Evolutionary conservation across 202 grass and related monocot genomes (phyloP).

Genomic region (Eragrostis tef): DNA sequence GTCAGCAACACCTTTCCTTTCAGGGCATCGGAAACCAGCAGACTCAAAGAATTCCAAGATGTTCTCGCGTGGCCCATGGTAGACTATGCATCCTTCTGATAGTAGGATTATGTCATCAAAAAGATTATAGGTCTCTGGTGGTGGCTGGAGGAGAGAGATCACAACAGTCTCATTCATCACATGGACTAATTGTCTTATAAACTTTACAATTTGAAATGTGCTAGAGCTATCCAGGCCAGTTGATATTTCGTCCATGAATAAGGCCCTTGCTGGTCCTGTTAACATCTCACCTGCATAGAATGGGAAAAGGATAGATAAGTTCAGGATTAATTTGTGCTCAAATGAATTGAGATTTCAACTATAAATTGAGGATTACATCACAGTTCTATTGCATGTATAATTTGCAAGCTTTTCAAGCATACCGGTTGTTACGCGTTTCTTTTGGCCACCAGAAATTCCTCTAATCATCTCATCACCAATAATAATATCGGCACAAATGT

Average conservation of each 20-base stretch:
- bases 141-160: constrained; percentile 89
- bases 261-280: constrained; percentile 72
- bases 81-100: constrained; percentile 81
- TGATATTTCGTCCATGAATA: constrained; percentile 99
- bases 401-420: background rate
- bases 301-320: background rate
- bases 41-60: constrained; percentile 76
- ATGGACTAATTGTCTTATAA: constrained; percentile 72
- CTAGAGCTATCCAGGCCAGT: constrained; percentile 91
- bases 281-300: constrained; percentile 81
- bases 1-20: constrained; percentile 78
- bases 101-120: constrained; percentile 87
- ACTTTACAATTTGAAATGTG: constrained; percentile 87
- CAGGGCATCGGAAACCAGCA: constrained; percentile 68
- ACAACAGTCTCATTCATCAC: constrained; percentile 79
- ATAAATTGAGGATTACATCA: background rate
- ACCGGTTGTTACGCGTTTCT: constrained; percentile 89
- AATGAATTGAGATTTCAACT: background rate
- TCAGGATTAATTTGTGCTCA: background rate
- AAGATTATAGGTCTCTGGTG: constrained; percentile 90
- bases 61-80: constrained; percentile 75
- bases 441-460: constrained; percentile 91
- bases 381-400: background rate
- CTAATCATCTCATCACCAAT: constrained; percentile 82
- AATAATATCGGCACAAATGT: constrained; percentile 76